Base-by-base conservation (phyloP, 2,329 filamentous ascomycete species). In the Fusarium bactridioides region DNA sequence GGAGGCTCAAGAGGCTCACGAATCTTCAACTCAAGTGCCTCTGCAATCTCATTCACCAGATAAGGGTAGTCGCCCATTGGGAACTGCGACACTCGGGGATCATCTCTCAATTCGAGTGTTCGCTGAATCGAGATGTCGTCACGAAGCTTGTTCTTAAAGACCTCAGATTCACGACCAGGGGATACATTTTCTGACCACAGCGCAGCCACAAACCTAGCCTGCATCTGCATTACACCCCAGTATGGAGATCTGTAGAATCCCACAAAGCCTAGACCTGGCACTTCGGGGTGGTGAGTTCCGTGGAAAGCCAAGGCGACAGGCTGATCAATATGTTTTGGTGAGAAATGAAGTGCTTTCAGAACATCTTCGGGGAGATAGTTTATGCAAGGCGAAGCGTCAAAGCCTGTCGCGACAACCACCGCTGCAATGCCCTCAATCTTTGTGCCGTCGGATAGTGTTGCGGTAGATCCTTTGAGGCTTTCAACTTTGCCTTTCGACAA, bases 201-300 rank as follows among this genome's bases (percentile, higher is more conserved):
- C 18, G 86, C 80, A 0, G 90, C 86, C 10, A 95, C 82, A 69
- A 93, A 87, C 2, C 92, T 88, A 6, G 93, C 91, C 81, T 97
- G 94, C 91, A 94, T 93, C 79, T 96, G 93, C 87, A 95, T 94
- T 0, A 94, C 90, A 2, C 92, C 92, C 94, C 94, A 97, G 79
- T 94, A 96, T 0, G 93, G 93, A 1, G 92, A 92, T 68, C 94
- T 88, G 78, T 97, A 97, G 80, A 94, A 94, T 1, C 94, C 94
- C 3, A 96, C 91, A 75, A 96, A 95, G 1, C 92, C 93, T 0
- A 96, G 82, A 10, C 87, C 88, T 0, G 91, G 87, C 0, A 94
- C 80, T 0, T 84, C 82, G 0, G 87, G 86, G 64, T 91, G 88
- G 61, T 91, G 84, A 0, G 90, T 91, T 3, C 88, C 89, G 71